Evolutionary conservation across 768 basidiomycete species (phyloP), one percentile per base, ranked within the genome.

Genomic region (Tricholoma flavovirens): DNA sequence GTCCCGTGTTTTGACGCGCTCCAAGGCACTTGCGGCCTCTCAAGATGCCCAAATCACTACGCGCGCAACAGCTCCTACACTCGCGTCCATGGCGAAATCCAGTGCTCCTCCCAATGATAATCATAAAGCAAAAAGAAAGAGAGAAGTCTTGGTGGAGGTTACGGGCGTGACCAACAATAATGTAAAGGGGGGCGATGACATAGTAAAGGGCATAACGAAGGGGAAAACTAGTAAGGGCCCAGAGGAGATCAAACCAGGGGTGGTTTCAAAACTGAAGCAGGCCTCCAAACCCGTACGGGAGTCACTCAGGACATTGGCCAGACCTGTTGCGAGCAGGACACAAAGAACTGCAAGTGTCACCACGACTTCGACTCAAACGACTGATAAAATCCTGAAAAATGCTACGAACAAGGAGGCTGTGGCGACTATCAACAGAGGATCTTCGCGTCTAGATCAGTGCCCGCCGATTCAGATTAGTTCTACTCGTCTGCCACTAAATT

Each of bases 61-160:
- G n/a, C 66, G 66, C 55, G 61, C 63, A 29, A 69, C 70, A 5
- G 73, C 75, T 4, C 71, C 75, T 42, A 71, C 78, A 7, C 64
- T 77, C 24, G 73, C 77, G 35, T 74, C 75, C 55, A 74, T 77
- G 55, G 66, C 71, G n/a, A 75, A 73, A 54, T 49, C 62, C 7
- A 53, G 62, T 15, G 62, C 62, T 29, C 58, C 33, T 33, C 22
- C 52, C n/a, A 61, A 60, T 24, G 82, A 85, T 42, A 71, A 73
- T 12, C 69, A 74, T 17, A 73, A 75, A 2, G 82, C 79, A 32
- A 89, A 89, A 67, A 81, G 88, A 54, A 91, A 90, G 68, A 85
- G 90, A 17, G 84, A 85, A 49, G 88, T 84, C 0, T 75, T 92
- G 40, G 81, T 81, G 14, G 90, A 92, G 66, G 86, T 91, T 43